A percentile compares a stretch with the other conserved stretches of the same genome.
These are phyloP conservation scores for Kwoniella newhampshirensis DNA, from an alignment of 768 basidiomycete genomes.

Conservation along the genomic window DNA sequence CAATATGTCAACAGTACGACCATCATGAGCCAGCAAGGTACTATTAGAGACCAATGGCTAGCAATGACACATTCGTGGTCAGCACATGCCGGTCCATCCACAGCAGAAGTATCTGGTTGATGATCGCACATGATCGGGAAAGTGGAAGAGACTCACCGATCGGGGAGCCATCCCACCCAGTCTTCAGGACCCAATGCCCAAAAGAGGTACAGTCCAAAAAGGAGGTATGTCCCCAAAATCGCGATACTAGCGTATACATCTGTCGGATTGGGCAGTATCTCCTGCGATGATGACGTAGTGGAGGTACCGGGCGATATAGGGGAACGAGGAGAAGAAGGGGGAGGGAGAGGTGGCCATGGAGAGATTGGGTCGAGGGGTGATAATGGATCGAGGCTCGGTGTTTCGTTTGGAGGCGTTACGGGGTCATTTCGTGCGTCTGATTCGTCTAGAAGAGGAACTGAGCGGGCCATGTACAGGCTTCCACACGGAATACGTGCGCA, in stretches of 20 bases:
- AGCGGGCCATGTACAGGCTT: no score
- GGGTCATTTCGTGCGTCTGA: neutral
- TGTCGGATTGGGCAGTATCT: conserved; percentile 36
- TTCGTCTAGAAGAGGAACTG: neutral
- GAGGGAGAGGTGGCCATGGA: conserved; percentile 37
- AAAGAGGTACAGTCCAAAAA: conserved; percentile 34
- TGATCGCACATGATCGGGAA: neutral
- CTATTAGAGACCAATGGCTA: conserved; percentile 51
- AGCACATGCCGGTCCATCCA: neutral
- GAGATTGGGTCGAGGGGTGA: conserved; percentile 50
- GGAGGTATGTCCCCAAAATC: conserved; percentile 43
- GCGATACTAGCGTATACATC: conserved; percentile 51
- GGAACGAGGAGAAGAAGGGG: neutral
- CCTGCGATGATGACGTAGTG: neutral
- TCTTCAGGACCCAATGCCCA: conserved; percentile 46
- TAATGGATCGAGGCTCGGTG: conserved; percentile 3
- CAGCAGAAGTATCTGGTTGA: neutral
- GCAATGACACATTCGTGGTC: neutral
- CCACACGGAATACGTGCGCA: no score
- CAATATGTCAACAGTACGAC: conserved; percentile 48
- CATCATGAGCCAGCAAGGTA: conserved; percentile 50
- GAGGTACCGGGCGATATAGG: neutral
- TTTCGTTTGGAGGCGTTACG: neutral
- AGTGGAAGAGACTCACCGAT: conserved; percentile 29
- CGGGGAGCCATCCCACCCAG: conserved; percentile 49